These are phyloP conservation scores for Fusarium subglutinans DNA, from an alignment of 2,329 filamentous ascomycete genomes.

Conservation along the genomic window DNA sequence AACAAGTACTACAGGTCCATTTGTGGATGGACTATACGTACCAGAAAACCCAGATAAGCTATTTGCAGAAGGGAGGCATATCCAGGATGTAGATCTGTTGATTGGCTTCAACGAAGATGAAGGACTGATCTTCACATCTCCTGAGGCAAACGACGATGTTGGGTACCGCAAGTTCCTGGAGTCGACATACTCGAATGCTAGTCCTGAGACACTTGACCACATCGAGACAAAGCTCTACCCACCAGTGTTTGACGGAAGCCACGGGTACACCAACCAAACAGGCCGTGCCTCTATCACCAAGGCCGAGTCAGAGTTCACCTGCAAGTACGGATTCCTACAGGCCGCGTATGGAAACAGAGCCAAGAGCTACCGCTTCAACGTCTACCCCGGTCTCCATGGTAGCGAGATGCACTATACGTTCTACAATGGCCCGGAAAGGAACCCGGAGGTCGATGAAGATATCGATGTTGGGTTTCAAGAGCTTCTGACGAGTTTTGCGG, in stretches of 20 bases:
- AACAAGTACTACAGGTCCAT: background rate
- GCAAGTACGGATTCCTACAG: background rate
- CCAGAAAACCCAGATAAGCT: background rate
- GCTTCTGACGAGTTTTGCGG: background rate
- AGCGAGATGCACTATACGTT: background rate
- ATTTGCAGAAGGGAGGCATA: background rate
- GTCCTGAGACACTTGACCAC: background rate
- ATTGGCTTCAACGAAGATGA: background rate
- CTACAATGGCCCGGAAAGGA: background rate
- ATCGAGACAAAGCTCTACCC: background rate
- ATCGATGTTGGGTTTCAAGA: background rate
- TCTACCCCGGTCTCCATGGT: background rate
- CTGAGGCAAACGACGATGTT: background rate
- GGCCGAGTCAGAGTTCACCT: background rate
- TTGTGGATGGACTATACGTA: background rate
- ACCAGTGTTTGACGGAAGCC: background rate
- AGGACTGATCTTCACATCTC: background rate
- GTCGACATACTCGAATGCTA: background rate
- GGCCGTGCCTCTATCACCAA: background rate
- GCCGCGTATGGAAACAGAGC: background rate
- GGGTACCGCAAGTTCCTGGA: background rate
- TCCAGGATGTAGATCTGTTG: background rate
- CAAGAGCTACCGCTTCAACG: background rate
- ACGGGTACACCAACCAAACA: background rate
- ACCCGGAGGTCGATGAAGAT: background rate